Evolutionary conservation across 306 rosid species (phyloP).

Genomic region (Lagenaria siceraria): DNA sequence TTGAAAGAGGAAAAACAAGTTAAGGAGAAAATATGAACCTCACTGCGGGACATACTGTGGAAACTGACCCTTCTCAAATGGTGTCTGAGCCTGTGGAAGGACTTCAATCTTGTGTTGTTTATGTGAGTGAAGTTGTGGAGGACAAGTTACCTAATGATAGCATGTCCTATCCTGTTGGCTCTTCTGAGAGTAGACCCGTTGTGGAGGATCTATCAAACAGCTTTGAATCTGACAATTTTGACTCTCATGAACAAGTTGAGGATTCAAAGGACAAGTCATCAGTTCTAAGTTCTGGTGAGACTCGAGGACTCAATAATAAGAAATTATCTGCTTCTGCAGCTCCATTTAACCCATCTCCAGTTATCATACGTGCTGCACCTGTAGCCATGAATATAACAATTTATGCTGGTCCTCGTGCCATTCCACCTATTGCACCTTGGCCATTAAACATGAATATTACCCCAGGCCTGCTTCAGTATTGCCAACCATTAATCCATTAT

Average conservation of each 20-base stretch:
- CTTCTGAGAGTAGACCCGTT: conserved; percentile 25
- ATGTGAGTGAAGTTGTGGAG: conserved; percentile 32
- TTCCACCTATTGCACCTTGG: conserved; percentile 77
- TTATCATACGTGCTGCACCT: conserved; percentile 53
- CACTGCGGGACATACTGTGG: conserved; percentile 18
- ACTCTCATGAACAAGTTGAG: conserved; percentile 31
- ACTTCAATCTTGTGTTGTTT: conserved; percentile 24
- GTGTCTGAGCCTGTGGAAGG: conserved; percentile 25
- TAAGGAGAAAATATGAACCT: conserved; percentile 35
- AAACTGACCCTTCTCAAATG: conserved; percentile 18
- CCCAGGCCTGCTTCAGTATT: conserved; percentile 50
- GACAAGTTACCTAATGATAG: conserved; percentile 19
- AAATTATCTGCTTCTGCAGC: conserved; percentile 94
- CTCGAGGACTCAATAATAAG: conserved; percentile 34
- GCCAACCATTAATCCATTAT: conserved; percentile 47
- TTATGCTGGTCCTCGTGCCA: conserved; percentile 51
- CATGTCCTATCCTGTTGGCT: conserved; percentile 21
- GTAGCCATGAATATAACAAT: conserved; percentile 55
- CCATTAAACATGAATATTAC: conserved; percentile 74
- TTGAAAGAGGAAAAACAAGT: conserved; percentile 29
- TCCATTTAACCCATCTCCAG: conserved; percentile 84
- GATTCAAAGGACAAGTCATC: conserved; percentile 32
- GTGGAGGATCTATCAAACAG: conserved; percentile 31
- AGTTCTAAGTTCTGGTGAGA: conserved; percentile 28
- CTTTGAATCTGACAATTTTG: conserved; percentile 36